phyloP scores from a whole-genome alignment of 2,329 filamentous ascomycete species.

The Alternaria incomplexa region DNA sequence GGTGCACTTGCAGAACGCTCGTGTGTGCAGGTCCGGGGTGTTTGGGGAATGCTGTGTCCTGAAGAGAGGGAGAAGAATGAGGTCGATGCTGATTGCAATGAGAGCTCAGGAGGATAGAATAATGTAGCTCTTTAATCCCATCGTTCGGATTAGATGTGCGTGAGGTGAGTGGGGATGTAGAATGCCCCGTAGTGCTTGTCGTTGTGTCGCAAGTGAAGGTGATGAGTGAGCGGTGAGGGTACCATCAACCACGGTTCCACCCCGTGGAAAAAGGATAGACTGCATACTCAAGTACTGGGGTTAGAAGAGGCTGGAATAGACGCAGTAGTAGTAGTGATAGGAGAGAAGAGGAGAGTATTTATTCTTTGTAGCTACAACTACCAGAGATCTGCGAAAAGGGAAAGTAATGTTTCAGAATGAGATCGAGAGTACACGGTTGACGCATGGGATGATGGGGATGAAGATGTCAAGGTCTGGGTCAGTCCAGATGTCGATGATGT shows the following conservation, averaged over 20 bases:
- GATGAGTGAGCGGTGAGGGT: not conserved
- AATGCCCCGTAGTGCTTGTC: not conserved
- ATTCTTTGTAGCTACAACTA: not conserved
- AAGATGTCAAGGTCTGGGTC: not conserved
- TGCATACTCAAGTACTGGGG: not conserved
- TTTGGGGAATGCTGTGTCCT: not conserved
- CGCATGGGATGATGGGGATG: not conserved
- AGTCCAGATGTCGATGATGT: not conserved
- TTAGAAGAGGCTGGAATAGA: not conserved
- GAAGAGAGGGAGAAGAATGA: not conserved
- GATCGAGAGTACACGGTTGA: not conserved
- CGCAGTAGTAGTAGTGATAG: not conserved
- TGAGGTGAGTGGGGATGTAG: not conserved
- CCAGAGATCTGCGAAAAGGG: not conserved
- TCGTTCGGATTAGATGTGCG: not conserved
- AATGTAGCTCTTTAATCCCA: not conserved
- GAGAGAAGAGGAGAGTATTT: not conserved
- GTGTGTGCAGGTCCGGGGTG: not conserved
- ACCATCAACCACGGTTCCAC: not conserved
- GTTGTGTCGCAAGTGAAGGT: not conserved
- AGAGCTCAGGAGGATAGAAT: not conserved
- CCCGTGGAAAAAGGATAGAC: not conserved
- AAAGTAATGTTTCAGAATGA: fast-evolving
- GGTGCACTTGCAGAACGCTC: not conserved
- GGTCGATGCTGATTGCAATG: not conserved